These are phyloP conservation scores for Chimonanthus praecox DNA, from an alignment of 164 flowering plant species.

Conservation along the genomic window DNA sequence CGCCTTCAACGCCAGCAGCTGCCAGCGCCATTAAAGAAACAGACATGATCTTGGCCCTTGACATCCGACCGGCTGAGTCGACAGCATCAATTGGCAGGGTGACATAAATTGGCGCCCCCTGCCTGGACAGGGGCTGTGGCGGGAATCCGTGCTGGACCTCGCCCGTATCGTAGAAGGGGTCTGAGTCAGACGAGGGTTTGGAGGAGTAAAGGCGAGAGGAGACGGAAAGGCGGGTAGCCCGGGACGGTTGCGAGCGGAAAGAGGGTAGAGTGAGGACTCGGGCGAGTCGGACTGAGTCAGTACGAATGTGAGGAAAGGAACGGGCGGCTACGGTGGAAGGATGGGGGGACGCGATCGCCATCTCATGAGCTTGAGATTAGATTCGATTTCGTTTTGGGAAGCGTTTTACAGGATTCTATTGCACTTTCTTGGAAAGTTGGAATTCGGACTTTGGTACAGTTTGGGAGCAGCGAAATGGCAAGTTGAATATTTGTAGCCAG, in stretches of 20 bases:
- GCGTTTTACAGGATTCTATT: no score
- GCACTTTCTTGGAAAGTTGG: no score
- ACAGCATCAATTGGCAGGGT: slow-evolving; percentile 29
- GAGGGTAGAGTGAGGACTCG: slow-evolving; percentile 4
- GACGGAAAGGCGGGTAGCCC: slow-evolving; percentile 12
- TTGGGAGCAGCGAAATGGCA: no score
- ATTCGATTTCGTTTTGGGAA: no score
- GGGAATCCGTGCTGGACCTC: slow-evolving; percentile 32
- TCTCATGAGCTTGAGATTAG: neutral
- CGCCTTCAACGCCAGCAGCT: slow-evolving; percentile 61
- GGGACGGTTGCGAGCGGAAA: slow-evolving; percentile 7
- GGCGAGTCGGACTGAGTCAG: neutral
- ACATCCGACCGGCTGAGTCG: slow-evolving; percentile 31
- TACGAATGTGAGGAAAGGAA: neutral
- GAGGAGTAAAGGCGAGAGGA: slow-evolving; percentile 32
- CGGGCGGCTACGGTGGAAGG: slow-evolving; percentile 1
- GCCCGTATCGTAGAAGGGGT: slow-evolving; percentile 27
- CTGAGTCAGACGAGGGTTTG: slow-evolving; percentile 26
- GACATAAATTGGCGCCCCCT: slow-evolving; percentile 49
- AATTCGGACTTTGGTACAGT: no score
- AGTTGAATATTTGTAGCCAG: no score
- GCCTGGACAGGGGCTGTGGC: slow-evolving; percentile 15
- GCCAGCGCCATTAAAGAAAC: slow-evolving; percentile 42
- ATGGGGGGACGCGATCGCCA: slow-evolving; percentile 9
- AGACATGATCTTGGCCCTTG: slow-evolving; percentile 30